A percentile compares a stretch with the other conserved stretches of the same genome.
Evolutionary conservation across 106 monocot species (phyloP).

Genomic region (Platanthera zijinensis): DNA sequence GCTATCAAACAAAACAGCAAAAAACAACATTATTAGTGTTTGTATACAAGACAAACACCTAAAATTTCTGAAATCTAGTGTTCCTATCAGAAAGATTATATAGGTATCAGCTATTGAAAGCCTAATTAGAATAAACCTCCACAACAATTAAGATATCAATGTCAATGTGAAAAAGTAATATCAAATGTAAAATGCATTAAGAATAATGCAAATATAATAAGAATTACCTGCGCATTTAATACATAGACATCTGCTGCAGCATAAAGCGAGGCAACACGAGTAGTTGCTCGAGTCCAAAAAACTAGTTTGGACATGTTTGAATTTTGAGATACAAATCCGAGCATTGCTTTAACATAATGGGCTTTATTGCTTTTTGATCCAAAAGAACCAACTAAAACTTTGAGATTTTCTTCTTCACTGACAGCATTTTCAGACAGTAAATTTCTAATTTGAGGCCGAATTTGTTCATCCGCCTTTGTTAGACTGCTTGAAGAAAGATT

Average conservation of each 20-base stretch:
- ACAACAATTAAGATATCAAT: background rate
- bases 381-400: slow-evolving; percentile 81
- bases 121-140: background rate
- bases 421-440: slow-evolving; percentile 31
- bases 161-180: background rate
- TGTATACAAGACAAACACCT: background rate
- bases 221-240: slow-evolving; percentile 81
- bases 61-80: background rate
- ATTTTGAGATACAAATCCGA: slow-evolving; percentile 67
- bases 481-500: slow-evolving; percentile 8
- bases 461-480: slow-evolving; percentile 9
- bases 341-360: slow-evolving; percentile 61
- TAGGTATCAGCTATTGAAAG: background rate
- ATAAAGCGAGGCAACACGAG: slow-evolving; percentile 75
- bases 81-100: background rate
- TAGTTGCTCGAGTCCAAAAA: slow-evolving; percentile 81
- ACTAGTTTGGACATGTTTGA: slow-evolving; percentile 48
- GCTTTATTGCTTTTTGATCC: slow-evolving; percentile 96
- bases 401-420: slow-evolving; percentile 30
- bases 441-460: slow-evolving; percentile 19
- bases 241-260: slow-evolving; percentile 92
- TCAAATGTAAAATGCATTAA: background rate
- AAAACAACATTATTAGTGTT: background rate
- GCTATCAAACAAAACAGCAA: background rate
- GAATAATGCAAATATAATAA: background rate